These are phyloP conservation scores for Orobanche coerulescens DNA, from an alignment of 257 asterid species.

Conservation along the genomic window DNA sequence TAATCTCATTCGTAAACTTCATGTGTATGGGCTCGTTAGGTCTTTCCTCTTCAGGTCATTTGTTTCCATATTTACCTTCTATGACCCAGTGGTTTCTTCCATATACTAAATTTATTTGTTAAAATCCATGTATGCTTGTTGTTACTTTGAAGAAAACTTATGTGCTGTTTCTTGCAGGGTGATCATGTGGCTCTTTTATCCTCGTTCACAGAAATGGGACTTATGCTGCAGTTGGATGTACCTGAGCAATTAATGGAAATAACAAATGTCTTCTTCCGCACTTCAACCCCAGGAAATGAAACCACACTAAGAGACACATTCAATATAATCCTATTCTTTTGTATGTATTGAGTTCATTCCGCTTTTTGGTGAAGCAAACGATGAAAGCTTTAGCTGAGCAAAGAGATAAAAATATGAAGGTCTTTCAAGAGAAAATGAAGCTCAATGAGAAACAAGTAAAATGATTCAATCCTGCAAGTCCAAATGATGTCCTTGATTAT, in stretches of 20 bases:
- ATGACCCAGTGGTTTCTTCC: no score
- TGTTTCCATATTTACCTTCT: no score
- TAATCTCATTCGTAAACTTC: no score
- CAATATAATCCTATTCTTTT: not conserved
- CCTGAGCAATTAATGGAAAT: constrained; percentile 97
- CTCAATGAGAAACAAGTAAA: constrained; percentile 76
- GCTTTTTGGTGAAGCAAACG: constrained; percentile 50
- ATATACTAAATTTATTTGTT: no score
- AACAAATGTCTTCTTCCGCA: constrained; percentile 72
- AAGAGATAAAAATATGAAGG: constrained; percentile 65
- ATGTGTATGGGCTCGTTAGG: no score
- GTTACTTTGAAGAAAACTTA: no score
- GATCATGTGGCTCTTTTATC: constrained; percentile 92
- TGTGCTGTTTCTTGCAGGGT: constrained; percentile 54
- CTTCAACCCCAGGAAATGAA: constrained; percentile 77
- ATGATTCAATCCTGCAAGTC: constrained; percentile 90
- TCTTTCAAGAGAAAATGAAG: constrained; percentile 78
- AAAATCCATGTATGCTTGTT: no score
- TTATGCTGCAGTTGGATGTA: constrained; percentile 79
- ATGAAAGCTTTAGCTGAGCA: constrained; percentile 67
- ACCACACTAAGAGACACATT: constrained; percentile 48
- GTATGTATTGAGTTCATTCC: constrained; percentile 22
- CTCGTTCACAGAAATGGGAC: constrained; percentile 91
- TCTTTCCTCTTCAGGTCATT: no score
- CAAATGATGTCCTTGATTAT: constrained; percentile 15